Evolutionary conservation across 257 asterid genomes (phyloP), one percentile per base, ranked within the genome.

Genomic region (Solanum neorickii): DNA sequence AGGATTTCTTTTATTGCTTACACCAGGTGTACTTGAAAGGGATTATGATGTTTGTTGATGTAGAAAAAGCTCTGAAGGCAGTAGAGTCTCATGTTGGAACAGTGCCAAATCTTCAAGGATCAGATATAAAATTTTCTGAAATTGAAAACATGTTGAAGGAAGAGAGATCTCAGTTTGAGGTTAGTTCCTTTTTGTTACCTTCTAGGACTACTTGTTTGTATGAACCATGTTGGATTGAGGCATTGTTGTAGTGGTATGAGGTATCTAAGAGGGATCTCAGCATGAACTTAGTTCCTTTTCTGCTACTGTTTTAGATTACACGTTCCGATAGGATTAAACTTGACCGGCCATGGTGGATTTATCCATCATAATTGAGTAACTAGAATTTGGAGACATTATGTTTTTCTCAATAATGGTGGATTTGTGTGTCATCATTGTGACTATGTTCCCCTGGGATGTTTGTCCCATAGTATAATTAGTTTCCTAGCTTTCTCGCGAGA

Each of bases 141-240:
- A 91, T 96, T 83, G 93, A 93, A 88, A 94, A 93, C 89, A 94
- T 95, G 92, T 91, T 96, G 93, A 92, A 89, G 90, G 92, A 87
- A 90, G 99, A 96, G 88, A 96, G 90, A 89, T 88, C 90, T 86
- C 96, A 93, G 66, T 96, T 96, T 87, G 99, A 95, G 99, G 99
- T 95, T 83, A 86, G 91, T 66, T 85, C 68, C 37, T 83, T 88
- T 66, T 86, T 78, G 66, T 41, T 27, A 78, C 42, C 42, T 46
- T 78, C 66, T 78, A 46, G 66, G 84, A 46, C 16, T 78, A 78
- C 66, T 27, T 27, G 62, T 78, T 27, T 78, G 56, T 46, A 46
- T 27, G 41, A 46, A 78, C 84, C 25, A 27, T 46, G 84, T 46
- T 78, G 66, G 42, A 46, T 78, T 78, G 66, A 78, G 66, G 66